Evolutionary conservation across 2,329 filamentous ascomycete species (phyloP).

Genomic region (Fusarium stilboides): DNA sequence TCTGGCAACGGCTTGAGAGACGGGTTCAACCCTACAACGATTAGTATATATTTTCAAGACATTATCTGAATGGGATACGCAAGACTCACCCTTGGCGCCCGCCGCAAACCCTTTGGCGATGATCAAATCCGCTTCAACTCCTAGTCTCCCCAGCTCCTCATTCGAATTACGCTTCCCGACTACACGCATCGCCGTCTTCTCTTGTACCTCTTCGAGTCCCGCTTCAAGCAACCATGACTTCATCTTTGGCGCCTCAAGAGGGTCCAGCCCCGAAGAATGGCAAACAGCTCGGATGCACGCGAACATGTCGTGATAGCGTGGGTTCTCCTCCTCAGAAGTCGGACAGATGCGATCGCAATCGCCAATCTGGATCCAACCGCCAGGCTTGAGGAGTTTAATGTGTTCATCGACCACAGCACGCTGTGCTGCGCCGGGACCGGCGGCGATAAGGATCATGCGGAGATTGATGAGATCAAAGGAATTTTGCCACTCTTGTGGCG

Average conservation of each 20-base stretch:
- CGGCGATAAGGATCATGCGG: slow-evolving; percentile 24
- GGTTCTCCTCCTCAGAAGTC: not conserved
- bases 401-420: not conserved
- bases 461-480: slow-evolving; percentile 20
- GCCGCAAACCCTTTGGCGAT: slow-evolving; percentile 18
- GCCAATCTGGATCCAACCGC: slow-evolving; percentile 20
- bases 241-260: slow-evolving; percentile 12
- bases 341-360: slow-evolving; percentile 23
- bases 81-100: slow-evolving; percentile 12
- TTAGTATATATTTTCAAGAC: not conserved
- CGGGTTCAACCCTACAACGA: not conserved
- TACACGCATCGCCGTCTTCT: slow-evolving; percentile 4
- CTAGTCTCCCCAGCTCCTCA: not conserved
- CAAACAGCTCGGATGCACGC: slow-evolving; percentile 9
- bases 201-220: not conserved
- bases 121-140: slow-evolving; percentile 3
- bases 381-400: slow-evolving; percentile 17
- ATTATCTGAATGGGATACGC: rapidly evolving
- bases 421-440: not conserved
- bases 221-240: slow-evolving; percentile 15
- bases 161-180: not conserved
- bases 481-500: not conserved
- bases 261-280: slow-evolving; percentile 11
- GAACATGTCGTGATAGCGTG: slow-evolving; percentile 15
- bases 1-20: slow-evolving; percentile 5